Evolutionary conservation across 1,284 basidiomycete species (phyloP).

Genomic region (Ustanciosporium gigantosporum): DNA sequence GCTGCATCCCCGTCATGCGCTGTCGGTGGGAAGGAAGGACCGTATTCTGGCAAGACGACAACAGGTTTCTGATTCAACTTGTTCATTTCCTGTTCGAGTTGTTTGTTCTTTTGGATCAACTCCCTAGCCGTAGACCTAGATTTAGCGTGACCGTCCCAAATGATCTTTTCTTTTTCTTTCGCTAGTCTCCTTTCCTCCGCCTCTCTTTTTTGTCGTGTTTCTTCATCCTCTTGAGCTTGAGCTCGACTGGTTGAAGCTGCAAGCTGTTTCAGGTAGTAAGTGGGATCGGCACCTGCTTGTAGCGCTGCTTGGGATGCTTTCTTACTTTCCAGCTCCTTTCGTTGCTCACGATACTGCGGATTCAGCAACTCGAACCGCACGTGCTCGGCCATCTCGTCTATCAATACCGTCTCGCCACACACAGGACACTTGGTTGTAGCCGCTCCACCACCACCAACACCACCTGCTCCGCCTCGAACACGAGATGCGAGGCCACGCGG

Average conservation of each 20-base stretch:
- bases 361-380: slow-evolving; percentile 98
- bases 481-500: slow-evolving; percentile 63
- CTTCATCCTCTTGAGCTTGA: slow-evolving; percentile 47
- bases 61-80: slow-evolving; percentile 31
- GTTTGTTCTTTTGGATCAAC: slow-evolving; percentile 28
- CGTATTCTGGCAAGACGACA: slow-evolving; percentile 22
- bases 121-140: slow-evolving; percentile 41
- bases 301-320: slow-evolving; percentile 55
- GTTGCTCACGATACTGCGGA: slow-evolving; percentile 68
- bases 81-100: slow-evolving; percentile 41
- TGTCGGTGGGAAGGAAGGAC: slow-evolving; percentile 21
- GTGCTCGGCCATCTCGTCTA: slow-evolving; percentile 93
- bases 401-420: slow-evolving; percentile 89
- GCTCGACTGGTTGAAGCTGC: slow-evolving; percentile 53
- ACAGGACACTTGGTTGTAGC: slow-evolving; percentile 78
- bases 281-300: slow-evolving; percentile 54
- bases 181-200: slow-evolving; percentile 47
- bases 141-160: slow-evolving; percentile 58
- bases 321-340: slow-evolving; percentile 51
- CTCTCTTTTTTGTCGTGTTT: slow-evolving; percentile 41
- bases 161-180: slow-evolving; percentile 55
- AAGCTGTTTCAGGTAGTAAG: slow-evolving; percentile 50
- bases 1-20: no score
- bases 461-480: slow-evolving; percentile 7
- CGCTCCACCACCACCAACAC: not conserved